phyloP scores from a whole-genome alignment of 192 early-diverging fungal genomes.

The Chytriomyces sp. region DNA sequence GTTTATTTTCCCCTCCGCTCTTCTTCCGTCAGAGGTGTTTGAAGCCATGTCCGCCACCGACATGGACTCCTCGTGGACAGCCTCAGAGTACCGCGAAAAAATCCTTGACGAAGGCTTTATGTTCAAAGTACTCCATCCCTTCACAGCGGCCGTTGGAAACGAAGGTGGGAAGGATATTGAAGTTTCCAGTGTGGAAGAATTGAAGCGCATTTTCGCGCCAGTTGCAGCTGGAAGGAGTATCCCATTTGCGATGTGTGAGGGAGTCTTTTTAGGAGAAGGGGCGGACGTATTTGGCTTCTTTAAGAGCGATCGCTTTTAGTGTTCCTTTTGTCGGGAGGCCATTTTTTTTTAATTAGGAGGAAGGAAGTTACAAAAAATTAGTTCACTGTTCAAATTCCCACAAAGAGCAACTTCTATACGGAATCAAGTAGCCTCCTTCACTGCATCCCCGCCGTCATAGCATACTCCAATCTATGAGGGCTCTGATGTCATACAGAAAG shows the following conservation, averaged over 20 bases:
- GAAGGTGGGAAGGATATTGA: neutral
- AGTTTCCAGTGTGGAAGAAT: neutral
- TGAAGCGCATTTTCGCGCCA: neutral
- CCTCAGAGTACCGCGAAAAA: neutral
- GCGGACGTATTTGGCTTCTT: slow-evolving; percentile 11
- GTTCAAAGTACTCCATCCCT: slow-evolving; percentile 10
- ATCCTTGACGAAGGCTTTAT: neutral
- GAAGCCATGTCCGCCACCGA: neutral
- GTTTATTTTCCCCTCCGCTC: neutral
- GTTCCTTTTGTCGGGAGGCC: neutral
- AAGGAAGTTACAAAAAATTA: too few species aligned
- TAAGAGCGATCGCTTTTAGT: slow-evolving; percentile 2
- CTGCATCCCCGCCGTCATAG: neutral
- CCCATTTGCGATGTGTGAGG: neutral
- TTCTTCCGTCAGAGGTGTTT: neutral
- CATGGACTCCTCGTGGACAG: neutral
- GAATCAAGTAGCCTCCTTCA: too few species aligned
- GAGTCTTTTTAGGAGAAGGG: neutral
- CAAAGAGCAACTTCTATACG: neutral
- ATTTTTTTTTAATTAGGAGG: too few species aligned
- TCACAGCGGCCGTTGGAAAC: neutral
- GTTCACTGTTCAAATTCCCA: neutral
- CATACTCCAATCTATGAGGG: neutral
- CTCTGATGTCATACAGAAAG: too few species aligned
- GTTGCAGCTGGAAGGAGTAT: neutral